Evolutionary conservation across 495 filamentous ascomycete genomes (phyloP), one percentile per base, ranked within the genome.

Genomic region (Letharia lupina): DNA sequence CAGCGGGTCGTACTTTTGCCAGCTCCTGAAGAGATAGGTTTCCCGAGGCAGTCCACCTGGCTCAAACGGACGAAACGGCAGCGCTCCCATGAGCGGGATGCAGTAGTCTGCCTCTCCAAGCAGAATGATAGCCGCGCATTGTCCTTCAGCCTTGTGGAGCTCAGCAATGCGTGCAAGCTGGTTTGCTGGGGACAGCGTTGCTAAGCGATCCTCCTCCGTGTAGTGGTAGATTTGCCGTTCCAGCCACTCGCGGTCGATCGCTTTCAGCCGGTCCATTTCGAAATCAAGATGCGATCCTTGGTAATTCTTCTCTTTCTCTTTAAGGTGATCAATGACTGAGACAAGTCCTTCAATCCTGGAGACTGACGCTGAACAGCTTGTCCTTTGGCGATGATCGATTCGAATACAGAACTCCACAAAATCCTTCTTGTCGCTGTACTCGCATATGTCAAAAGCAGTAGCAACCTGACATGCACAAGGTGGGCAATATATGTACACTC

Each of bases 41-140:
- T 63, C 62, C 48, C 23, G 31, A 12, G 45, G 47, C 16, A 28
- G 10, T 20, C 62, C 8, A 2, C 47, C 62, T 35, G 31, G 31
- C 47, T 63, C 39, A 18, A 41, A 52, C 4, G 62, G 62, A 63
- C 18, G 62, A 10, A 63, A 63, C 3, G 62, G 62, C 20, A 16
- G 11, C 2, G 47, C 44, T n/a, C 10, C 45, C 62, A 56, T 4
- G 18, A 63, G 62, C 33, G 44, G 42, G 15, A 63, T 12, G 48
- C 47, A 56, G 62, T 63, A 42, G 33, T 63, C 62, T n/a, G 62
- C 47, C 28, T 63, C 62, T 18, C 62, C 62, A 5, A 63, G 48
- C 37, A 63, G 15, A n/a, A 63, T 23, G 20, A 63, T 56, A 54
- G 33, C 62, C 16, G 62, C 62, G 3, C 31, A 40, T 39, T 16